Base-by-base conservation (phyloP, 257 asterid species). In the Fraxinus excelsior region DNA sequence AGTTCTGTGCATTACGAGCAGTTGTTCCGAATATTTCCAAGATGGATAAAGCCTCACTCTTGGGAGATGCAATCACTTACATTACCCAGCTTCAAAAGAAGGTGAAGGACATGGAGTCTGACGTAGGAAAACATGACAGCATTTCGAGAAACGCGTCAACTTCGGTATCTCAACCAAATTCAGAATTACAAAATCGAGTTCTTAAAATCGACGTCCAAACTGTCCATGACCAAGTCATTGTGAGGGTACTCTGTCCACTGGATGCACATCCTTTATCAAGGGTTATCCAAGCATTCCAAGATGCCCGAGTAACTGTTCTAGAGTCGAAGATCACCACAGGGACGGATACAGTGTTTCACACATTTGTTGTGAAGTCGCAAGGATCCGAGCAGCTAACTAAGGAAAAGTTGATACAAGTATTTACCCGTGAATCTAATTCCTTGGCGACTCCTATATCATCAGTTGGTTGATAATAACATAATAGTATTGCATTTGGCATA, bases 31-130 rank as follows among this genome's bases (percentile, higher is more conserved):
- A 90, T 66, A 94, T 94, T 49, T 90, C 98, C n/a, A 94, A 92
- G 76, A 92, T 94, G 98, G 98, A 94, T 80, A 92, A 94, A 86
- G 98, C 97, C 76, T 94, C 98, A 18, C 90, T 94, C 26, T 81
- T 94, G 19, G 98, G 97, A 51, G 98, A 94, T 79, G 98, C 98
- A 62, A 90, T 94, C 76, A 92, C 96, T 72, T 90, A 92, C 94
- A 92, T 94, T 71, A 90, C 97, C 7, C 97, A 92, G 72, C 94
- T 94, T 70, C 96, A 94, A 82, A 92, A 83, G 89, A 92, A 88
- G 87, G 79, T 91, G 44, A 88, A 86, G 84, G 93, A 90, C 75
- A 74, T 94, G 93, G 98, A 94, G 78, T 72, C 81, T 0, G 94
- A 89, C 73, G 83, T 78, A 75, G 97, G 87, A 21, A 84, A 72